phyloP scores from a whole-genome alignment of 2,329 filamentous ascomycete species.

The Colletotrichum euphorbiae region DNA sequence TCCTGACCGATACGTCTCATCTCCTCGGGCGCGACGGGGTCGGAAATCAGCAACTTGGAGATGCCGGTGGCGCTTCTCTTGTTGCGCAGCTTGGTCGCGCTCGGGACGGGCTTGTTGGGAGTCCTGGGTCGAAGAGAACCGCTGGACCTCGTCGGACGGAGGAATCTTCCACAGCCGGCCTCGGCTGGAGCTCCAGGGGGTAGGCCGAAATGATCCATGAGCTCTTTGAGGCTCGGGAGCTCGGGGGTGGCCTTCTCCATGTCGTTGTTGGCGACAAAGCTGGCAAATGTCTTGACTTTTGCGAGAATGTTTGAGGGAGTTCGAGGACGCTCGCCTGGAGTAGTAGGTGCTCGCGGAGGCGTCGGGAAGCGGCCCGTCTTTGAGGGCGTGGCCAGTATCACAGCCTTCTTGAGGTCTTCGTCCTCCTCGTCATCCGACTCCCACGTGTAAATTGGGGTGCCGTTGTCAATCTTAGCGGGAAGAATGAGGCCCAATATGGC shows the following conservation, averaged over 20 bases:
- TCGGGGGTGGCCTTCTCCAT: constrained; percentile 28
- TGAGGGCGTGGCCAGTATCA: not conserved
- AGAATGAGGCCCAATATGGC: constrained; percentile 36
- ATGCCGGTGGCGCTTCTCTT: constrained; percentile 34
- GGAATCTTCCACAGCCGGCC: constrained; percentile 5
- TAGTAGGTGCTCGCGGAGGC: not conserved
- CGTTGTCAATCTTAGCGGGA: constrained; percentile 31
- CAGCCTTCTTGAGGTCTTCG: constrained; percentile 4
- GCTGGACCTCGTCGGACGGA: constrained; percentile 32
- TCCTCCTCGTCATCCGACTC: constrained; percentile 37
- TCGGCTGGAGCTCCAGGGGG: constrained; percentile 17
- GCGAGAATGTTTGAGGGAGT: constrained; percentile 32
- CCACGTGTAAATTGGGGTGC: constrained; percentile 27
- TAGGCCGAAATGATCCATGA: constrained; percentile 32
- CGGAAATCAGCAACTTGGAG: constrained; percentile 35
- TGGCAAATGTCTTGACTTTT: constrained; percentile 39
- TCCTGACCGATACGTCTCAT: constrained; percentile 25
- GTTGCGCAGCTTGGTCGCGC: constrained; percentile 32
- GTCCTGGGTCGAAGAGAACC: constrained; percentile 26
- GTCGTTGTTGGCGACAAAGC: constrained; percentile 14
- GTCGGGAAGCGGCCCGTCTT: not conserved
- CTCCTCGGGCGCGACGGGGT: constrained; percentile 31
- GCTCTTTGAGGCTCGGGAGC: constrained; percentile 27
- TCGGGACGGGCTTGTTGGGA: constrained; percentile 9
- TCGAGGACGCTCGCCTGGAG: not conserved